phyloP scores from a whole-genome alignment of 2,329 filamentous ascomycete genomes.

The Pseudopithomyces chartarum region DNA sequence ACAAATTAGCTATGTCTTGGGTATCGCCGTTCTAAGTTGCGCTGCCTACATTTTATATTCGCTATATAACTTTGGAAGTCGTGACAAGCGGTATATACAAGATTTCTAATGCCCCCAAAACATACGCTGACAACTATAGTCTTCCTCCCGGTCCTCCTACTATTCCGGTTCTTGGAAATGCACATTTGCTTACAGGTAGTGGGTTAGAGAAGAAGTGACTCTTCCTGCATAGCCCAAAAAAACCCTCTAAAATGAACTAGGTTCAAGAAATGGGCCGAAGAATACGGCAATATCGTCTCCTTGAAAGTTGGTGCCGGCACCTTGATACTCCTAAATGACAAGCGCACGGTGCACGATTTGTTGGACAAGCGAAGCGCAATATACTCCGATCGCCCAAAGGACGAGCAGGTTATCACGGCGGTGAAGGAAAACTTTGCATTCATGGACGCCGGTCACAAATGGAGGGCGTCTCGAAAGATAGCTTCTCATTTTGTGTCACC shows the following conservation, averaged over 20 bases:
- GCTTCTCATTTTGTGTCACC: constrained; percentile 25
- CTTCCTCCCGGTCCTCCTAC: constrained; percentile 34
- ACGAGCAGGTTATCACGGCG: constrained; percentile 15
- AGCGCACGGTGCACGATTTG: constrained; percentile 21
- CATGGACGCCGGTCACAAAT: constrained; percentile 19
- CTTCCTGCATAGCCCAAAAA: not conserved
- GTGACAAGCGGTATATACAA: constrained; percentile 1
- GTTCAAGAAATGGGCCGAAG: constrained; percentile 22
- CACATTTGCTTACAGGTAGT: constrained; percentile 22
- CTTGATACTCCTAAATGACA: constrained; percentile 22
- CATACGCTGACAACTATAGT: not conserved
- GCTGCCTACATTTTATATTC: not conserved
- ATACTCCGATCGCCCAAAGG: constrained; percentile 20
- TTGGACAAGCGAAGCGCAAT: constrained; percentile 24
- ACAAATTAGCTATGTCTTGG: not conserved
- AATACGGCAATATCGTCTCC: constrained; percentile 23
- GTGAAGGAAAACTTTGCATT: constrained; percentile 26
- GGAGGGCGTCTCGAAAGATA: constrained; percentile 29
- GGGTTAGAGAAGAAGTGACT: constrained; percentile 22
- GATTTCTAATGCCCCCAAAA: not conserved
- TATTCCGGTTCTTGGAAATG: constrained; percentile 32
- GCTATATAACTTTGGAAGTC: not conserved
- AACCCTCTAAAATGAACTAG: constrained; percentile 1
- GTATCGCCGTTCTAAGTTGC: not conserved
- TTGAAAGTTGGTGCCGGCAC: constrained; percentile 25